Conservation (phyloP, 2,329 filamentous ascomycete genomes). For the Stagonosporopsis vannaccii region DNA sequence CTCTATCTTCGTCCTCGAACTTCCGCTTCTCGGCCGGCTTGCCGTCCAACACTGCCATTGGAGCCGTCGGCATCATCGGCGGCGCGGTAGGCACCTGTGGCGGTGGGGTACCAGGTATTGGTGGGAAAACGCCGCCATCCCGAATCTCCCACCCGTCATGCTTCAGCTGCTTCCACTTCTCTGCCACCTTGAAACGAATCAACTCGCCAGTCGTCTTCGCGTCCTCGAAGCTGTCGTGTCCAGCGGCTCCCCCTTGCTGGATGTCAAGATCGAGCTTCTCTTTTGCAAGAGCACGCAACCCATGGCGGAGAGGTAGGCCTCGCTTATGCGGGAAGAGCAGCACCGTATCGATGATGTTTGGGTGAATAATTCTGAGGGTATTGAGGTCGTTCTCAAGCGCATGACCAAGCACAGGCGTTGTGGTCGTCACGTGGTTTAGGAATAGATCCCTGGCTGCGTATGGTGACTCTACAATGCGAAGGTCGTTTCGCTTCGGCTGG, state of each 20-base stretch:
- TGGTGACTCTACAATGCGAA: conserved; percentile 80
- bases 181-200: conserved; percentile 72
- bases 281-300: conserved; percentile 77
- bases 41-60: conserved; percentile 15
- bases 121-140: conserved; percentile 41
- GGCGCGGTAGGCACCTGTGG: conserved; percentile 18
- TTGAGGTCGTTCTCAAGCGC: conserved; percentile 97
- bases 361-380: conserved; percentile 81
- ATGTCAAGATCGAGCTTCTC: conserved; percentile 77
- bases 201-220: conserved; percentile 88
- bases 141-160: conserved; percentile 68
- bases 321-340: conserved; percentile 80
- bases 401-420: conserved; percentile 88
- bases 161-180: conserved; percentile 74
- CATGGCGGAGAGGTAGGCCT: conserved; percentile 78
- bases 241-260: conserved; percentile 71
- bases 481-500: conserved; percentile 39
- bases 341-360: conserved; percentile 83
- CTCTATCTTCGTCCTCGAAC: conserved; percentile 18
- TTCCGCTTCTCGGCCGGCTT: conserved; percentile 36
- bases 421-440: conserved; percentile 75
- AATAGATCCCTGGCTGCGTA: conserved; percentile 77
- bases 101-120: conserved; percentile 34
- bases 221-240: conserved; percentile 94
- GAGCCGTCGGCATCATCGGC: conserved; percentile 25